These are phyloP conservation scores for Claviceps quebecensis DNA, from an alignment of 2,329 filamentous ascomycete genomes.

Conservation along the genomic window DNA sequence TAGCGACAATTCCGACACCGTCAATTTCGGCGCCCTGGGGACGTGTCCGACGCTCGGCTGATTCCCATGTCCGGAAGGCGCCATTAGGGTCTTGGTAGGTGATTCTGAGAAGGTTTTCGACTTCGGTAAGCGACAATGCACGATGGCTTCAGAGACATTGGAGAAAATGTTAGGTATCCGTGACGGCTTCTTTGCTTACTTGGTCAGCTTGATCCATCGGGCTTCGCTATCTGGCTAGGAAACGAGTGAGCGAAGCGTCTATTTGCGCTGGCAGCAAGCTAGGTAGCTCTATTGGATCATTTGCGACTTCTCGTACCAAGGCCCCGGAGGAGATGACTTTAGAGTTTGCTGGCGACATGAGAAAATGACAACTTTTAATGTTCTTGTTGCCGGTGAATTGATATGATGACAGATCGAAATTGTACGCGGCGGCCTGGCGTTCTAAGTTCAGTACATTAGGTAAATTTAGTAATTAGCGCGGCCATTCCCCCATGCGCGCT, in stretches of 20 bases:
- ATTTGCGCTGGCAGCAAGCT: background rate
- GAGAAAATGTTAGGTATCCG: background rate
- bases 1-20: constrained; percentile 58
- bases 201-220: constrained; percentile 44
- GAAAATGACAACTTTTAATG: background rate
- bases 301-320: constrained; percentile 22
- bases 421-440: too few species aligned
- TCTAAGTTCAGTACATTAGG: too few species aligned
- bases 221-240: constrained; percentile 36
- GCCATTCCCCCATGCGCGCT: too few species aligned
- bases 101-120: constrained; percentile 26
- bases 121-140: background rate
- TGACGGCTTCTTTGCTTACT: constrained; percentile 23
- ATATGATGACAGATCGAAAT: too few species aligned
- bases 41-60: constrained; percentile 55
- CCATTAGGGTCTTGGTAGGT: constrained; percentile 51
- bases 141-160: background rate
- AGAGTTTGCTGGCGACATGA: constrained; percentile 28
- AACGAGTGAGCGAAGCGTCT: background rate
- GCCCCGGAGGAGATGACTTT: constrained; percentile 30
- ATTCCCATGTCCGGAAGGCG: constrained; percentile 52
- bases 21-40: constrained; percentile 49
- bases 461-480: too few species aligned
- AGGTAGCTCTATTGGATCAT: background rate
- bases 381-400: too few species aligned